Evolutionary conservation across 1,284 basidiomycete genomes (phyloP).

Genomic region (Xerocomus nothofagi): DNA sequence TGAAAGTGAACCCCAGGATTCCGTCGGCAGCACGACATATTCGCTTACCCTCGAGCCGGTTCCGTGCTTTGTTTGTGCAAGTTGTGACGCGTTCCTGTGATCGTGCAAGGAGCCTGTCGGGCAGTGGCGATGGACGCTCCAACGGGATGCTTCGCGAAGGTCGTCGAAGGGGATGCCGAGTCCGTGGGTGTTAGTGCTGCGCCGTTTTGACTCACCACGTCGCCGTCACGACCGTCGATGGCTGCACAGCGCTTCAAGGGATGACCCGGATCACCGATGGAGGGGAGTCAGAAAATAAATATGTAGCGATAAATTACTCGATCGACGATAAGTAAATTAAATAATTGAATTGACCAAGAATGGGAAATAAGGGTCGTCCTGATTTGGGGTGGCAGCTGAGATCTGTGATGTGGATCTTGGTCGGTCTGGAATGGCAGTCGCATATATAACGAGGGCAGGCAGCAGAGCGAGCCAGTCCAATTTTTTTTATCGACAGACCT

Average conservation of each 20-base stretch:
- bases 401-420: conserved; percentile 24
- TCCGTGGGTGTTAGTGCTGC: conserved; percentile 26
- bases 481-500: no score
- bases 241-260: not conserved
- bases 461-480: conserved; percentile 1
- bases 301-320: conserved; percentile 18
- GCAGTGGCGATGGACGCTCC: conserved; percentile 7
- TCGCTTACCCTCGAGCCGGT: conserved; percentile 22
- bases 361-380: conserved; percentile 23
- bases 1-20: conserved; percentile 16
- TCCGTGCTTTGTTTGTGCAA: conserved; percentile 25
- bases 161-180: not conserved
- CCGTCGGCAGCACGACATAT: conserved; percentile 15
- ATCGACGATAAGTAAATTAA: conserved; percentile 38
- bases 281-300: conserved; percentile 3
- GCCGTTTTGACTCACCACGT: conserved; percentile 24
- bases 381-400: conserved; percentile 11
- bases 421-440: conserved; percentile 19
- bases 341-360: conserved; percentile 32
- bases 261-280: conserved; percentile 9
- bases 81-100: conserved; percentile 29
- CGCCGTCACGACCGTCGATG: conserved; percentile 16
- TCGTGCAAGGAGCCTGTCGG: conserved; percentile 6
- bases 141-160: conserved; percentile 21
- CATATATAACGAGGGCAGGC: conserved; percentile 30